Base-by-base conservation (phyloP, 768 basidiomycete species). In the Mycena albidolilacea region DNA sequence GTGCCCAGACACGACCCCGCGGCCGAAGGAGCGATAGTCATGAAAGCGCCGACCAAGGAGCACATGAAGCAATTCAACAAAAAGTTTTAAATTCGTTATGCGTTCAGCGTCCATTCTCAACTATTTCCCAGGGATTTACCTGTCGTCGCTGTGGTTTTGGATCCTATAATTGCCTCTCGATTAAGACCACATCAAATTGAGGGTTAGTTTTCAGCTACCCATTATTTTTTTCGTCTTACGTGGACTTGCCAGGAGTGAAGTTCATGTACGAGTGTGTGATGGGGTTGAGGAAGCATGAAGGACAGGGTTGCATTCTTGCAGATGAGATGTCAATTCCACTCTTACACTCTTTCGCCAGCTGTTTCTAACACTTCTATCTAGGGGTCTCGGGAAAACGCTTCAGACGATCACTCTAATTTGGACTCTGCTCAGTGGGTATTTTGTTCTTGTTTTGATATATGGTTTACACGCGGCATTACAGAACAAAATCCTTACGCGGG, bases 311-410 rank as follows among this genome's bases (percentile, higher is more conserved):
- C 77, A 98, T 99, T 75, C 88, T 99, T 43, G 98, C 97, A 2
- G 98, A 99, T 81, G 98, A 99, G 78, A 97, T 98, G 96, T 95
- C 73, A 61, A 80, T 66, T 15, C 30, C 30, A 30, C 30, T 30
- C 30, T 43, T 38, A 52, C 43, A 10, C 30, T 10, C 43, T 81
- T 64, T 59, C 60, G 23, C 60, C 23, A 72, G 50, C 46, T 65
- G 57, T 14, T 70, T 39, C 70, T 79, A 21, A 77, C 60, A 57
- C 71, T 70, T 46, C 67, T 61, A 43, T 71, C 44, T 21, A 85
- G 97, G 97, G 97, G 97, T 62, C 89, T 99, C 62, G 98, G 98
- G n/a, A 99, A 99, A 85, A 98, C 97, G 1, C 82, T 96, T 9
- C 95, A 95, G 91, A 97, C 97, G 0, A 97, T 99, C 67, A 86